Conservation (phyloP, 108 stramenopile genomes). For the Conticribra weissflogii region DNA sequence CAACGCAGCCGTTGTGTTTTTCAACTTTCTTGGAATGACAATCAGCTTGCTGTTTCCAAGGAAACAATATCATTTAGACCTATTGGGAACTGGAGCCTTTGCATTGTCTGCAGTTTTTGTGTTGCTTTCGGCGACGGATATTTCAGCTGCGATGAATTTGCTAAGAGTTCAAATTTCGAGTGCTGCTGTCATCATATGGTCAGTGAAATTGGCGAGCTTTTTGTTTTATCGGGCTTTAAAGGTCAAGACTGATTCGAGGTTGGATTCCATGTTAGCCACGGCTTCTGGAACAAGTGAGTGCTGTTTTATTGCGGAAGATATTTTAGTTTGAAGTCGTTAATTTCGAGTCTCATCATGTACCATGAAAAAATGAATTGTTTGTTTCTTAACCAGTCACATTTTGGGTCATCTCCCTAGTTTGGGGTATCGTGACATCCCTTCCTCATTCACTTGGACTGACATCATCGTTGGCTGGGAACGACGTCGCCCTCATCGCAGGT, state of each 20-base stretch:
- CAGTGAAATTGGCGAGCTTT: slow-evolving; percentile 68
- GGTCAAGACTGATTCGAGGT: slow-evolving; percentile 59
- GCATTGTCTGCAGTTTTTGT: slow-evolving; percentile 50
- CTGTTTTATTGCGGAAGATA: not conserved
- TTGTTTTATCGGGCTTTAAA: slow-evolving; percentile 68
- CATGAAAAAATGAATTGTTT: not conserved
- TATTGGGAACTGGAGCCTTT: slow-evolving; percentile 85
- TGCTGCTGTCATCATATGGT: slow-evolving; percentile 59
- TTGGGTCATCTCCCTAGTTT: slow-evolving; percentile 73
- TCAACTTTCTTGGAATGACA: slow-evolving; percentile 22
- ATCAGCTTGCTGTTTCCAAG: slow-evolving; percentile 26
- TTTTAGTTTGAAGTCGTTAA: not conserved
- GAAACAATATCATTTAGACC: slow-evolving; percentile 65
- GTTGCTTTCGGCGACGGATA: slow-evolving; percentile 3
- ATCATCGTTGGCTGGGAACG: slow-evolving; percentile 17
- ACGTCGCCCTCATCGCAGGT: slow-evolving; percentile 35
- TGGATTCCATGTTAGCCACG: slow-evolving; percentile 56
- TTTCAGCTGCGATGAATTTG: not conserved
- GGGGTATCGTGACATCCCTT: slow-evolving; percentile 70
- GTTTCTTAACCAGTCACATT: slow-evolving; percentile 48
- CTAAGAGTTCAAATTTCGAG: slow-evolving; percentile 45
- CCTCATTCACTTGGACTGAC: slow-evolving; percentile 73
- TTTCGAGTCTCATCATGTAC: not conserved
- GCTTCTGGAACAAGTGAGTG: slow-evolving; percentile 43
- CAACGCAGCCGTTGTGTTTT: slow-evolving; percentile 3